Conservation (phyloP, 2,329 filamentous ascomycete species). For the Xylaria polymorpha region DNA sequence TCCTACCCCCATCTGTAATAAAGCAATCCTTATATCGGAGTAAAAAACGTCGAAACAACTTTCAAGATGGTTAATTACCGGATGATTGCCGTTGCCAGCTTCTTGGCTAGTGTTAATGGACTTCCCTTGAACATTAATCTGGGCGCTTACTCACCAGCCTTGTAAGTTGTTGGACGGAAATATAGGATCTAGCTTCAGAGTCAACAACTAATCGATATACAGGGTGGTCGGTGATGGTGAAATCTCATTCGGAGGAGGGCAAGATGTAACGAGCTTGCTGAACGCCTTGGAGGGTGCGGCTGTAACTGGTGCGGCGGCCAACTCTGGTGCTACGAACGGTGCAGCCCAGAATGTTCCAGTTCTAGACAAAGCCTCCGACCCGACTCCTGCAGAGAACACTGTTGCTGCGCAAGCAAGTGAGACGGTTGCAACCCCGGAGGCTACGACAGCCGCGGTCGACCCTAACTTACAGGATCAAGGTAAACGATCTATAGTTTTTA, state of each 20-base stretch:
- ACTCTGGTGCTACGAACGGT: slow-evolving; percentile 36
- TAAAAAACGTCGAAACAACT: slow-evolving; percentile 10
- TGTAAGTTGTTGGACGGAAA: slow-evolving; percentile 48
- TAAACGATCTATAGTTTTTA: slow-evolving; percentile 38
- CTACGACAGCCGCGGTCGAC: slow-evolving; percentile 44
- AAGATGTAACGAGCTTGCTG: slow-evolving; percentile 59
- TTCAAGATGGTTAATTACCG: slow-evolving; percentile 54
- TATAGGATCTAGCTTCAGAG: not conserved
- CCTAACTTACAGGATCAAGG: slow-evolving; percentile 53
- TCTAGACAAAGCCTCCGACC: slow-evolving; percentile 9
- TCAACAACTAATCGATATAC: slow-evolving; percentile 40
- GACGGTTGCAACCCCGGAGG: slow-evolving; percentile 16
- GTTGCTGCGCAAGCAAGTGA: slow-evolving; percentile 21
- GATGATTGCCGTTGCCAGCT: slow-evolving; percentile 52
- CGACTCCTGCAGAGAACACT: slow-evolving; percentile 15
- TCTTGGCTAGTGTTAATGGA: slow-evolving; percentile 51
- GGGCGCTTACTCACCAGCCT: slow-evolving; percentile 58
- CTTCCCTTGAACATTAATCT: slow-evolving; percentile 59
- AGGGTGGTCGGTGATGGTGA: slow-evolving; percentile 54
- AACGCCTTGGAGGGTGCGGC: slow-evolving; percentile 61
- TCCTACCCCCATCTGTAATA: slow-evolving; percentile 23
- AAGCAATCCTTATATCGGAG: slow-evolving; percentile 24
- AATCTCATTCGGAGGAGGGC: slow-evolving; percentile 54
- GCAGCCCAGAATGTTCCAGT: slow-evolving; percentile 29
- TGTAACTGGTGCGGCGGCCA: slow-evolving; percentile 47